phyloP scores from a whole-genome alignment of 192 early-diverging fungal genomes.

The Podila clonocystis region DNA sequence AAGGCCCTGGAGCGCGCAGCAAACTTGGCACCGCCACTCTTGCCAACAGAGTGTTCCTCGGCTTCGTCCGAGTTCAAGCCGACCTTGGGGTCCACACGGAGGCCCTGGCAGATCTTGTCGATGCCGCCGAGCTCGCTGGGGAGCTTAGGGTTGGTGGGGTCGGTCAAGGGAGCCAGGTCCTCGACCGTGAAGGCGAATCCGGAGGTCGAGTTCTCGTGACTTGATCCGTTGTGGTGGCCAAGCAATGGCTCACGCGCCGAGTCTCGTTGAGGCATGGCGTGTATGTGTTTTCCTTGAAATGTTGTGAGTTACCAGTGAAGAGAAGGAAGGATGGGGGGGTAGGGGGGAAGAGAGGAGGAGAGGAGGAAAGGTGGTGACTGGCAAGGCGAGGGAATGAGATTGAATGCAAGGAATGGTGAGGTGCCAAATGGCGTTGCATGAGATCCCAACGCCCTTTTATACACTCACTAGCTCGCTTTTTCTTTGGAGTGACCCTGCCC shows the following conservation, averaged over 20 bases:
- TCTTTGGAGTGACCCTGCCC: too few relatives aligned
- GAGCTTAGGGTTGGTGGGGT: conserved; percentile 71
- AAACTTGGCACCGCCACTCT: conserved; percentile 17
- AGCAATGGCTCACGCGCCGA: conserved; percentile 37
- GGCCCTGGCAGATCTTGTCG: conserved; percentile 62
- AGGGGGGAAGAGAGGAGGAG: not conserved
- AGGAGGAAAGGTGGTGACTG: not conserved
- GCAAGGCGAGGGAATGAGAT: not conserved
- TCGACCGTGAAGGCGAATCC: conserved; percentile 59
- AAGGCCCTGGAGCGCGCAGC: conserved; percentile 25
- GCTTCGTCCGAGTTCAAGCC: conserved; percentile 67
- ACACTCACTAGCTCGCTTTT: too few relatives aligned
- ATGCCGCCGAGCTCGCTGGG: conserved; percentile 70
- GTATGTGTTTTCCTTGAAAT: not conserved
- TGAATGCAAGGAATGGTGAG: not conserved
- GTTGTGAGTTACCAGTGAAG: not conserved
- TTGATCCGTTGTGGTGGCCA: conserved; percentile 1
- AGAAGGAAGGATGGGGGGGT: not conserved
- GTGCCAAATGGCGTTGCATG: not conserved
- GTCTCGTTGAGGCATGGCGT: conserved; percentile 24
- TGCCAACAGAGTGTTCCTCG: conserved; percentile 9
- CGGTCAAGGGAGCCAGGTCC: conserved; percentile 68
- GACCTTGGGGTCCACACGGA: conserved; percentile 66
- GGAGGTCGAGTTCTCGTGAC: not conserved
- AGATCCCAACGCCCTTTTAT: not conserved